phyloP scores from a whole-genome alignment of 2,329 filamentous ascomycete species.

The Pseudonectria foliicola region DNA sequence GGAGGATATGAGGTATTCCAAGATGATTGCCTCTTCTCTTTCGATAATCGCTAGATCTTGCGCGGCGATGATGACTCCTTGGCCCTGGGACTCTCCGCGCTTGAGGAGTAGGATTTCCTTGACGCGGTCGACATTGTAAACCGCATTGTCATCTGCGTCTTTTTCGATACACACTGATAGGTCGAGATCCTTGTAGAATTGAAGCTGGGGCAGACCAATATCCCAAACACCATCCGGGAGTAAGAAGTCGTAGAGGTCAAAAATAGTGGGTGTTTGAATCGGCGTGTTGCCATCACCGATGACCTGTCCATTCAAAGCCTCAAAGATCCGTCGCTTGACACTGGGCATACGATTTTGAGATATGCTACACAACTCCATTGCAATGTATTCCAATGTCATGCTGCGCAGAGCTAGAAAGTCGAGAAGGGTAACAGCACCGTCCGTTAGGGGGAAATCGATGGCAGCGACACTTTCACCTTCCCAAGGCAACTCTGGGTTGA shows the following conservation, averaged over 20 bases:
- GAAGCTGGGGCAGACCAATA: constrained; percentile 44
- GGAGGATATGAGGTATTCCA: constrained; percentile 53
- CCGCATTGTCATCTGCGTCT: constrained; percentile 46
- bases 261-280: constrained; percentile 66
- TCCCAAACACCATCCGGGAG: constrained; percentile 44
- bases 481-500: constrained; percentile 65
- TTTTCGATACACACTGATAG: constrained; percentile 57
- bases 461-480: constrained; percentile 56
- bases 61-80: constrained; percentile 40
- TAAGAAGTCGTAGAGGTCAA: constrained; percentile 90
- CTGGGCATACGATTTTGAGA: constrained; percentile 64
- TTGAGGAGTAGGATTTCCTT: constrained; percentile 67
- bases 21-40: constrained; percentile 51
- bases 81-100: constrained; percentile 51
- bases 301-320: constrained; percentile 72
- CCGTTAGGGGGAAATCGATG: constrained; percentile 60
- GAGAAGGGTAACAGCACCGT: constrained; percentile 61
- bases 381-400: constrained; percentile 75
- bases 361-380: constrained; percentile 74
- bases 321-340: constrained; percentile 60
- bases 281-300: constrained; percentile 58
- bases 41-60: constrained; percentile 46
- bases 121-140: constrained; percentile 65
- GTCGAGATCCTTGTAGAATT: constrained; percentile 59
- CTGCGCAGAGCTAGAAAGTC: constrained; percentile 74